A percentile compares a stretch with the other conserved stretches of the same genome.
Evolutionary conservation across 345 rosid species (phyloP).

Genomic region (Corymbia maculata): DNA sequence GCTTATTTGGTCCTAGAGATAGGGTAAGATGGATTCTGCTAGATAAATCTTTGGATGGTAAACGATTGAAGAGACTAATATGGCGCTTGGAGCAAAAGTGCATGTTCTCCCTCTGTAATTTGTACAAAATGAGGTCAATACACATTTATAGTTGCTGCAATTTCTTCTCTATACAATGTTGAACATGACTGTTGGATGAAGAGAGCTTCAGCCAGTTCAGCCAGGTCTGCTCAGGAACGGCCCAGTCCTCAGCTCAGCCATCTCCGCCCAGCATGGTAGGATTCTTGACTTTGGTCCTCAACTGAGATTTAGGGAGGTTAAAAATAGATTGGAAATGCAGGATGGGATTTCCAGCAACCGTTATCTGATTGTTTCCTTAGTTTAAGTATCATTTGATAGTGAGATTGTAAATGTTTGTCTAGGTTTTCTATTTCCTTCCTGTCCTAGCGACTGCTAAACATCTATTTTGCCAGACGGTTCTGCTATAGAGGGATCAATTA

Average conservation of each 20-base stretch:
- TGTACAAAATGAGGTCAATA: not conserved
- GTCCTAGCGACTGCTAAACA: not conserved
- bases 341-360: not conserved
- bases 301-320: not conserved
- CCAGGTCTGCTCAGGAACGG: not conserved
- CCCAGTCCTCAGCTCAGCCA: not conserved
- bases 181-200: not conserved
- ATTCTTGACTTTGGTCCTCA: not conserved
- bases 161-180: not conserved
- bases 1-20: not conserved
- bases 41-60: not conserved
- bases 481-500: not conserved
- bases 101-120: not conserved
- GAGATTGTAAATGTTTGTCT: not conserved
- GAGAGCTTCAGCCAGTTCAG: not conserved
- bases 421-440: not conserved
- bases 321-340: not conserved
- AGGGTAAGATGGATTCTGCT: not conserved
- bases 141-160: not conserved
- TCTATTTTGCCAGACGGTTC: not conserved
- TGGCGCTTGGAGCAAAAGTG: not conserved
- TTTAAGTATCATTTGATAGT: not conserved
- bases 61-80: not conserved
- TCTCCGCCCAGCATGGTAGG: not conserved
- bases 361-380: not conserved